phyloP scores from a whole-genome alignment of 2,329 filamentous ascomycete species.

The Verticillium isaacii region DNA sequence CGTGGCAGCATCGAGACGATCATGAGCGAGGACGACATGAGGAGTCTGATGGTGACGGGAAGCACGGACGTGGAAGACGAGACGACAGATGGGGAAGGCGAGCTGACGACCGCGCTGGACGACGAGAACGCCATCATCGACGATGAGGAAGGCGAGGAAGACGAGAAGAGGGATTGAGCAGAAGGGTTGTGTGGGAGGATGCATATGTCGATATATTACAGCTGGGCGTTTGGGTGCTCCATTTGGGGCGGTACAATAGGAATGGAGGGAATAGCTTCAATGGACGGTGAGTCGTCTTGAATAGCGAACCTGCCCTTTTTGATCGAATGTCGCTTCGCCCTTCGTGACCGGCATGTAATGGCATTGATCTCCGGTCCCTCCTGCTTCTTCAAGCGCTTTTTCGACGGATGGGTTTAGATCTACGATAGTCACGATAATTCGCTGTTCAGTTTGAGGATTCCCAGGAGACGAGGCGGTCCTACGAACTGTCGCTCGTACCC shows the following conservation, averaged over 20 bases:
- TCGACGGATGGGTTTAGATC: no score
- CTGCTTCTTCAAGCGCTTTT: no score
- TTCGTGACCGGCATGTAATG: no score
- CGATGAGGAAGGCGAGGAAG: slow-evolving; percentile 14
- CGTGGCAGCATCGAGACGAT: slow-evolving; percentile 55
- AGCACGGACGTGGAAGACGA: slow-evolving; percentile 13
- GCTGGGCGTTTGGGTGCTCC: not conserved
- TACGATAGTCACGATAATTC: no score
- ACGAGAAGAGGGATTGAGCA: slow-evolving; percentile 12
- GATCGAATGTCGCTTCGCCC: not conserved
- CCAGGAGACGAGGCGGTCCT: no score
- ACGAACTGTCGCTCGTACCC: no score
- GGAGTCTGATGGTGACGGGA: slow-evolving; percentile 34
- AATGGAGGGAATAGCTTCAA: not conserved
- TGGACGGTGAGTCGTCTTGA: not conserved
- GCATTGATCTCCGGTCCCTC: no score
- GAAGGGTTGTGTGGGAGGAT: slow-evolving; percentile 1
- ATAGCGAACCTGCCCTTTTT: not conserved
- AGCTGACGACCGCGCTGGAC: slow-evolving; percentile 30
- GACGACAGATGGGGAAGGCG: slow-evolving; percentile 19
- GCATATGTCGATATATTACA: not conserved
- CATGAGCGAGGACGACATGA: slow-evolving; percentile 55
- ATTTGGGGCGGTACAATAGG: not conserved
- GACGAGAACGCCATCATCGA: slow-evolving; percentile 20
- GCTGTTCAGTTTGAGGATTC: no score